Conservation (phyloP, 2,329 filamentous ascomycete species). For the Fusarium torreyae region DNA sequence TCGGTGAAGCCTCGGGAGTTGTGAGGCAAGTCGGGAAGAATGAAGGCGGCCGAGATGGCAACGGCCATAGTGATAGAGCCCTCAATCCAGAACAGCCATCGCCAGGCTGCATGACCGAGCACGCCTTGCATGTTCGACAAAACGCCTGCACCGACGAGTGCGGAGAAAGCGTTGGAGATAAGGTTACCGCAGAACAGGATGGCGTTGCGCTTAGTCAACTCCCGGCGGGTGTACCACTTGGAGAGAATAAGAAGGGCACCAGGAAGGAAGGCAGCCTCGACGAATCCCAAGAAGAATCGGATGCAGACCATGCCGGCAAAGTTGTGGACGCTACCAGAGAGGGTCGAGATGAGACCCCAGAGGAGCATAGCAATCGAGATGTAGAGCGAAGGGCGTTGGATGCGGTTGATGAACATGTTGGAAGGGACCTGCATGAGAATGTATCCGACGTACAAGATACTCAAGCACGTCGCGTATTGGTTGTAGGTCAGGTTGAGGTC, state of each 20-base stretch:
- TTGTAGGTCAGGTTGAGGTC: constrained; percentile 70
- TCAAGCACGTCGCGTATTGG: constrained; percentile 75
- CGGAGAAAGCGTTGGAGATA: constrained; percentile 72
- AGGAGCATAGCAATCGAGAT: constrained; percentile 68
- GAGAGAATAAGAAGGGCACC: constrained; percentile 75
- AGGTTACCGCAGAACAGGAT: constrained; percentile 73
- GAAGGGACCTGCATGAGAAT: constrained; percentile 75
- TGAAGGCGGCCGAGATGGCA: constrained; percentile 62
- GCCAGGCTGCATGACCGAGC: constrained; percentile 69
- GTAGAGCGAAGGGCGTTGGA: constrained; percentile 66
- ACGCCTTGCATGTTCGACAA: constrained; percentile 71
- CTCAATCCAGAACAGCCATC: constrained; percentile 74
- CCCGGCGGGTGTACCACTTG: constrained; percentile 76
- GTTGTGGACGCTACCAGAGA: constrained; percentile 66
- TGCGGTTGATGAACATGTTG: constrained; percentile 71
- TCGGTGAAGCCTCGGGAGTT: constrained; percentile 72
- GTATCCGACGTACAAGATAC: constrained; percentile 77
- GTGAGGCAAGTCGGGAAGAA: constrained; percentile 69
- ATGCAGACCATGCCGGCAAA: constrained; percentile 69
- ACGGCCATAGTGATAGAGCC: constrained; percentile 66
- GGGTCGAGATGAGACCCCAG: constrained; percentile 73
- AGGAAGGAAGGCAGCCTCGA: constrained; percentile 76
- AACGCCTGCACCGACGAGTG: constrained; percentile 72
- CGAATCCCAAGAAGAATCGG: constrained; percentile 73
- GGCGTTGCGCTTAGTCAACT: constrained; percentile 68